A percentile compares a stretch with the other conserved stretches of the same genome.
phyloP scores from a whole-genome alignment of 2,329 filamentous ascomycete species.

The Cadophora malorum region DNA sequence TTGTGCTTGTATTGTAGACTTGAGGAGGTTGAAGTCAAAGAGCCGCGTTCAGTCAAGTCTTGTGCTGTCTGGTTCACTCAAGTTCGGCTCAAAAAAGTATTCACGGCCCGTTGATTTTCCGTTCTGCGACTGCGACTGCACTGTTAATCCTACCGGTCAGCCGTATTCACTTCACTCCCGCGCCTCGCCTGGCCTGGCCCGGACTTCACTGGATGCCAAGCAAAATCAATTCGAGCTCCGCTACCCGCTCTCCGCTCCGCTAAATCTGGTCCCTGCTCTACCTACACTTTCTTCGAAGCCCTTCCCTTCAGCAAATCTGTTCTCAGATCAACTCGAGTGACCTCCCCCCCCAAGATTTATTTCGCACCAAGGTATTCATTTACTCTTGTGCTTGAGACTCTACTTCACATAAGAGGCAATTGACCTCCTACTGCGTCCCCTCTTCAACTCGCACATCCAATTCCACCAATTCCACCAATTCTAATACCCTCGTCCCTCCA shows the following conservation, averaged over 20 bases:
- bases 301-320: constrained; percentile 21
- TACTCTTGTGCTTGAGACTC: constrained; percentile 29
- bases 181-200: not conserved
- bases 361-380: constrained; percentile 38
- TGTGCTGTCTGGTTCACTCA: not conserved
- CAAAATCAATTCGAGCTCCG: not conserved
- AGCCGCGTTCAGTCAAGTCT: not conserved
- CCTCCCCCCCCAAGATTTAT: constrained; percentile 11
- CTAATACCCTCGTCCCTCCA: not conserved
- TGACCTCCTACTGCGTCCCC: not conserved
- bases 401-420: constrained; percentile 20
- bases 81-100: constrained; percentile 13
- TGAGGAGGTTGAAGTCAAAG: constrained; percentile 13
- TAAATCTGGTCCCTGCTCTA: too few relatives aligned
- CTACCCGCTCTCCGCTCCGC: not conserved
- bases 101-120: constrained; percentile 8
- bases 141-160: too few relatives aligned
- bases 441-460: not conserved
- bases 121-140: too few relatives aligned
- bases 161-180: not conserved
- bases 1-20: not conserved
- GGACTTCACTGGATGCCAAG: not conserved
- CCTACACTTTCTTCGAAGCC: not conserved
- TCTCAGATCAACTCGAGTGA: constrained; percentile 8
- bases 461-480: not conserved